Evolutionary conservation across 2,329 filamentous ascomycete species (phyloP).

Genomic region (Talaromyces rugulosus): DNA sequence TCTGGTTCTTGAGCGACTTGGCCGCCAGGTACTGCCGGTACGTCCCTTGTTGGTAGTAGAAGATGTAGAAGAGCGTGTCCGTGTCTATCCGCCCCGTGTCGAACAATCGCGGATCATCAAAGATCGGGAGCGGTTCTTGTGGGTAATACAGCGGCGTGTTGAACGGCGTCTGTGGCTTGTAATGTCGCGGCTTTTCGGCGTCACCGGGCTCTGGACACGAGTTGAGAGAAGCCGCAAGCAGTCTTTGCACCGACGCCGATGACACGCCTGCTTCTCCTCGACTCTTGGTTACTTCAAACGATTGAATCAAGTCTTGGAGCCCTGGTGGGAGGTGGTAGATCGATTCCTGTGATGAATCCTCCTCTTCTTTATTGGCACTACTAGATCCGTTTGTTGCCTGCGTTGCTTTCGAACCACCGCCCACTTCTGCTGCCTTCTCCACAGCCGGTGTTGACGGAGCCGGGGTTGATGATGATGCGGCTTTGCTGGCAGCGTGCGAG

Average conservation of each 20-base stretch:
- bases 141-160: conserved; percentile 81
- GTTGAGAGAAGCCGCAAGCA: conserved; percentile 71
- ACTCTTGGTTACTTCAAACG: conserved; percentile 79
- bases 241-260: conserved; percentile 58
- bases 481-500: conserved; percentile 37
- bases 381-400: conserved; percentile 48
- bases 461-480: conserved; percentile 38
- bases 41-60: conserved; percentile 96
- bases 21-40: conserved; percentile 94
- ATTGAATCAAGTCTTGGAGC: conserved; percentile 83
- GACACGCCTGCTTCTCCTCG: conserved; percentile 45
- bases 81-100: conserved; percentile 73
- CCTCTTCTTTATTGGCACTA: conserved; percentile 38
- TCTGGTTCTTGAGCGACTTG: conserved; percentile 95
- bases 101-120: conserved; percentile 87
- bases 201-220: conserved; percentile 72
- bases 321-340: conserved; percentile 90
- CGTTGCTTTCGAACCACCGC: conserved; percentile 34
- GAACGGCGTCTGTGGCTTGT: conserved; percentile 77
- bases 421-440: conserved; percentile 42
- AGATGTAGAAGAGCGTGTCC: conserved; percentile 96
- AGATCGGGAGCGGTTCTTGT: conserved; percentile 84
- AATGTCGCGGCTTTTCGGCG: conserved; percentile 75
- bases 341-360: conserved; percentile 62
- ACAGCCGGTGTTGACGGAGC: conserved; percentile 45